These are phyloP conservation scores for Madurella fahalii DNA, from an alignment of 2,329 filamentous ascomycete genomes.

Conservation along the genomic window DNA sequence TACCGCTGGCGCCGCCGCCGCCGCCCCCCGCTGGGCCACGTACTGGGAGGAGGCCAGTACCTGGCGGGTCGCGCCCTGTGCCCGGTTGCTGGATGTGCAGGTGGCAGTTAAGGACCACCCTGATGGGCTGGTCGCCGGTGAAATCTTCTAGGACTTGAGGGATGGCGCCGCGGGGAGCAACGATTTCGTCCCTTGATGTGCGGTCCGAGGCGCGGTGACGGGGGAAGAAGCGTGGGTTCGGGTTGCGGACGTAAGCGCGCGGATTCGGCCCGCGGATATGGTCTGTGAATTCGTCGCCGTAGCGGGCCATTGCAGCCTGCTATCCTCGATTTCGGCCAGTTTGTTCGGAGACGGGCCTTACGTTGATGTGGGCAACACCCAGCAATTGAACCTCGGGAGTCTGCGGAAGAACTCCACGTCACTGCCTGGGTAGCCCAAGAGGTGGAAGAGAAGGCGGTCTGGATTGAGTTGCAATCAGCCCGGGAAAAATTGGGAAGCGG, in stretches of 20 bases:
- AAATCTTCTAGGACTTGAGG: slow-evolving; percentile 4
- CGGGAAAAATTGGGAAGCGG: neutral
- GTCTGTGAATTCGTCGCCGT: slow-evolving; percentile 5
- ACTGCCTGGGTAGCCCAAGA: neutral
- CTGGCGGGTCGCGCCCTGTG: neutral
- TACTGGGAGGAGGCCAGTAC: neutral
- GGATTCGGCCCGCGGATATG: slow-evolving; percentile 2
- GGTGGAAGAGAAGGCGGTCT: neutral
- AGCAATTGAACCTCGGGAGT: neutral
- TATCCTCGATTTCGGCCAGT: neutral
- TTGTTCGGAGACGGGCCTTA: neutral
- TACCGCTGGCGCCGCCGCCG: neutral
- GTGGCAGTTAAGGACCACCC: slow-evolving; percentile 17
- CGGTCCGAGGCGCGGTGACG: neutral
- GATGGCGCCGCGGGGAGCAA: neutral
- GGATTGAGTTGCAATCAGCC: neutral
- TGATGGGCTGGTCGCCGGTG: slow-evolving; percentile 13
- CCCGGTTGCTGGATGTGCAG: slow-evolving; percentile 11
- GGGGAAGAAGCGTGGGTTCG: neutral
- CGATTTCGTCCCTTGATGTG: neutral
- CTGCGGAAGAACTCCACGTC: too few species aligned
- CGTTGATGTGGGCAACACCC: neutral
- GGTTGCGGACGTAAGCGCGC: slow-evolving; percentile 8
- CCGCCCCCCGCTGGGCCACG: neutral
- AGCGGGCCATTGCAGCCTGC: slow-evolving; percentile 8